phyloP scores from a whole-genome alignment of 2,329 filamentous ascomycete species.

The Botrytis pseudocinerea region DNA sequence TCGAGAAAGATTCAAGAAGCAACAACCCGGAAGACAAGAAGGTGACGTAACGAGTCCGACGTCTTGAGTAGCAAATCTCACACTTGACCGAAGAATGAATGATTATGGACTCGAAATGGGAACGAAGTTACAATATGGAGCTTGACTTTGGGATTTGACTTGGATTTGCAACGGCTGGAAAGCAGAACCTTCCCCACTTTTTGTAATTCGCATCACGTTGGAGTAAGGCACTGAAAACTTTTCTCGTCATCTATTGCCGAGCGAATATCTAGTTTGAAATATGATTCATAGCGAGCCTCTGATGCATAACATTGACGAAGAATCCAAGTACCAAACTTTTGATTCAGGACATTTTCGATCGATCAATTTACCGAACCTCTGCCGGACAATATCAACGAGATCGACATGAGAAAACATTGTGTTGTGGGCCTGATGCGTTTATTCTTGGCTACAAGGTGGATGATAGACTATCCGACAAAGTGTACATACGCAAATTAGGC shows the following conservation, averaged over 20 bases:
- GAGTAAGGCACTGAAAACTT: neutral
- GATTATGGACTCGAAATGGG: neutral
- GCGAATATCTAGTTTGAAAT: neutral
- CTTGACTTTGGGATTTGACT: neutral
- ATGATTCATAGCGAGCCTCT: neutral
- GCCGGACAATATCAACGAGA: neutral
- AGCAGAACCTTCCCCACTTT: neutral
- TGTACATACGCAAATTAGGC: neutral
- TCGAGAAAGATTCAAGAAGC: constrained; percentile 18
- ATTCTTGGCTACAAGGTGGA: neutral
- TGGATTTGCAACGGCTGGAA: neutral
- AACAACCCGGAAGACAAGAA: neutral
- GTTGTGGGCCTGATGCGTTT: neutral
- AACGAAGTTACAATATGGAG: neutral
- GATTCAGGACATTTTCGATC: neutral
- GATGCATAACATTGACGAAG: neutral
- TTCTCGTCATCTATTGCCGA: neutral
- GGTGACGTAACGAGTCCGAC: neutral
- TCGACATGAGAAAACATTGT: neutral
- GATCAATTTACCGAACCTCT: neutral
- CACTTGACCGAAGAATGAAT: neutral
- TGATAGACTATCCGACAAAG: neutral
- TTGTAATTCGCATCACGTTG: neutral
- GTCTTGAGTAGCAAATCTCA: neutral
- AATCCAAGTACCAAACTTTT: neutral